A percentile compares a stretch with the other conserved stretches of the same genome.
These are phyloP conservation scores for Candida nonsorbophila DNA, from an alignment of 805 yeast species.

Conservation along the genomic window DNA sequence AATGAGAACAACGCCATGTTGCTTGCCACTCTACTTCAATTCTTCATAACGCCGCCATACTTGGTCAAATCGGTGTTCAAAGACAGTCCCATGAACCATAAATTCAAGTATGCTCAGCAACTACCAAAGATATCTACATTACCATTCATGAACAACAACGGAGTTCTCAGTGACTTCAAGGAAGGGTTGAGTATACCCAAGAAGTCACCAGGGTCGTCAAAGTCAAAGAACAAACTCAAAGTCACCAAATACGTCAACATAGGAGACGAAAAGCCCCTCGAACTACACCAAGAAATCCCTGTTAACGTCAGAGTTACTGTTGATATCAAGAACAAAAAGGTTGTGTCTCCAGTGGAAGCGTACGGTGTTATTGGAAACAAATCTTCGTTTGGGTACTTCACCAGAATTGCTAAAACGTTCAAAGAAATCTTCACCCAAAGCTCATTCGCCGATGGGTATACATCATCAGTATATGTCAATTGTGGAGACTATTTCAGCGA, in stretches of 20 bases:
- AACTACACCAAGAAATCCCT: constrained; percentile 63
- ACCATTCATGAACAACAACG: constrained; percentile 62
- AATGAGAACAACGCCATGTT: constrained; percentile 36
- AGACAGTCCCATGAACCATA: constrained; percentile 18
- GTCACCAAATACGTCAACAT: constrained; percentile 73
- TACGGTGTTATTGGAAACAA: constrained; percentile 60
- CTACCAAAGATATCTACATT: constrained; percentile 68
- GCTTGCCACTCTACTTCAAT: constrained; percentile 69
- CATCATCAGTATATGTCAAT: constrained; percentile 58
- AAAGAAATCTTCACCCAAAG: constrained; percentile 68
- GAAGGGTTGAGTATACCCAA: constrained; percentile 62
- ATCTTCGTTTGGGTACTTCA: constrained; percentile 66
- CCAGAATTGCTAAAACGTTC: constrained; percentile 59
- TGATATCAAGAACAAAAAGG: constrained; percentile 51
- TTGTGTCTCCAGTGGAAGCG: constrained; percentile 69
- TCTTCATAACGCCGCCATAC: constrained; percentile 81
- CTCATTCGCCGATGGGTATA: constrained; percentile 59
- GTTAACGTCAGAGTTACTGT: constrained; percentile 78
- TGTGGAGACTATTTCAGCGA: constrained; percentile 57
- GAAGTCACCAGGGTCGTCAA: constrained; percentile 30
- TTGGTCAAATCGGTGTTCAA: constrained; percentile 59
- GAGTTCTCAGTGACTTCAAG: constrained; percentile 31
- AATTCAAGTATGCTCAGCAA: constrained; percentile 59
- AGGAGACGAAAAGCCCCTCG: constrained; percentile 57
- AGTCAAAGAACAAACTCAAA: constrained; percentile 43